phyloP scores from a whole-genome alignment of 1,139 yeast genomes.

The Sugiyamaella castrensis region DNA sequence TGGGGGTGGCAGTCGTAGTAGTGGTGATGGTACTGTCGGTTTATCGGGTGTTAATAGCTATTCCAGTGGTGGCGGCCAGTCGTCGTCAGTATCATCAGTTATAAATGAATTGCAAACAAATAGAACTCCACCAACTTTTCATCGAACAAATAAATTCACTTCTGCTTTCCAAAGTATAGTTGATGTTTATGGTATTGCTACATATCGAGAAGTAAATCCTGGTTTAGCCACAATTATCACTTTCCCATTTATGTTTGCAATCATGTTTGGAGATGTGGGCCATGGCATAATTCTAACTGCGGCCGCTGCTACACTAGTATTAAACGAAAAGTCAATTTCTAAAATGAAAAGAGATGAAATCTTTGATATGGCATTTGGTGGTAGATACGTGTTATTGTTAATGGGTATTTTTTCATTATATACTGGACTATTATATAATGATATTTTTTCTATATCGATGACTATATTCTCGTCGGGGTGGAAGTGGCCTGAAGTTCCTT shows the following conservation, averaged over 20 bases:
- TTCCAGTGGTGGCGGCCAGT: background rate
- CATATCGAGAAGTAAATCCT: conserved; percentile 93
- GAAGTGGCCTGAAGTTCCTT: conserved; percentile 75
- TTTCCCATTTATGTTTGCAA: conserved; percentile 97
- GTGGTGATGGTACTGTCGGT: too few species aligned
- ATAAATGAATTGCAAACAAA: conserved; percentile 77
- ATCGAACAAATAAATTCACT: conserved; percentile 88
- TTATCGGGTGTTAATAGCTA: too few species aligned
- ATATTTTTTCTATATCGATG: conserved; percentile 86
- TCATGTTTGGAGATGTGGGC: conserved; percentile 98
- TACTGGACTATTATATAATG: conserved; percentile 92
- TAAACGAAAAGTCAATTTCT: conserved; percentile 65
- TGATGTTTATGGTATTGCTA: conserved; percentile 93
- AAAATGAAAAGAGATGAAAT: conserved; percentile 80
- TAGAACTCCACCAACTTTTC: conserved; percentile 90
- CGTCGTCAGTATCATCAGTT: conserved; percentile 57
- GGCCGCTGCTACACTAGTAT: conserved; percentile 68
- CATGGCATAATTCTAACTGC: conserved; percentile 82
- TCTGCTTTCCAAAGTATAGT: conserved; percentile 87
- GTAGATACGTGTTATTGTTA: conserved; percentile 80
- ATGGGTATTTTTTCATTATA: conserved; percentile 95
- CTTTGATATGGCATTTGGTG: conserved; percentile 92
- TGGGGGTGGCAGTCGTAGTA: conserved; percentile 30
- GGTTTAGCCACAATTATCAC: conserved; percentile 93
- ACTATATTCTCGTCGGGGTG: conserved; percentile 84